phyloP scores from a whole-genome alignment of 768 basidiomycete genomes.

The Cystofilobasidium bisporidii region DNA sequence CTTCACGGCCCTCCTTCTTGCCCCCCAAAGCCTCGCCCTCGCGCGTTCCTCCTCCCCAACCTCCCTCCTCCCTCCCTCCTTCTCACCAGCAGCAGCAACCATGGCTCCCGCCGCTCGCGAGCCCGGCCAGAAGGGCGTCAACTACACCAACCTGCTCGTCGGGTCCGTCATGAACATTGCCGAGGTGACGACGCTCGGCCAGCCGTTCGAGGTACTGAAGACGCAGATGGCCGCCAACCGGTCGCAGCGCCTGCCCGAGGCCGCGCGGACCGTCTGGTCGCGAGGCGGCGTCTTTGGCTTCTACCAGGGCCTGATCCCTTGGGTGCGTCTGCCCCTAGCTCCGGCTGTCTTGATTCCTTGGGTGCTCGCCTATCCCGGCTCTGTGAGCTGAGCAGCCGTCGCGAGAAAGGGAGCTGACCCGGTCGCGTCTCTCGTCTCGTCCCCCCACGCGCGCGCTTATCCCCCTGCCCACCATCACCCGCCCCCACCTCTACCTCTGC shows the following conservation, averaged over 20 bases:
- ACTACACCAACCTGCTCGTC: constrained; percentile 91
- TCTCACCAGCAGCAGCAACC: neutral
- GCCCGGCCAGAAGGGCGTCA: constrained; percentile 56
- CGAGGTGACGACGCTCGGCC: constrained; percentile 93
- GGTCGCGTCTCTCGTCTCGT: neutral
- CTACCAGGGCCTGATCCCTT: constrained; percentile 97
- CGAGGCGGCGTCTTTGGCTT: constrained; percentile 83
- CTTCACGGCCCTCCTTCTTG: neutral
- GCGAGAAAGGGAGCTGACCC: neutral
- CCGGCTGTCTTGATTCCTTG: neutral
- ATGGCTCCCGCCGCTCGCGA: constrained; percentile 26
- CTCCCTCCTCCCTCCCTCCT: neutral
- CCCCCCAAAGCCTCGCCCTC: no score
- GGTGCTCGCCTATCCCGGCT: neutral
- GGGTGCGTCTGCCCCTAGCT: constrained; percentile 61
- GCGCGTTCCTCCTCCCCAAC: neutral
- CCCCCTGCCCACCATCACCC: constrained; percentile 14
- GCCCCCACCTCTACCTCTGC: no score
- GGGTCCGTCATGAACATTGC: constrained; percentile 99
- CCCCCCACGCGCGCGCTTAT: neutral
- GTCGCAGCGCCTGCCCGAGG: constrained; percentile 77
- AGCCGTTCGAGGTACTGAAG: constrained; percentile 95
- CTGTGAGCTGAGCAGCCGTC: neutral
- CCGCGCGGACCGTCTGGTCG: constrained; percentile 74
- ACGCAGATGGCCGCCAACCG: constrained; percentile 99